Evolutionary conservation across 352 stramenopile species (phyloP).

Genomic region (Blastocystis sp.): DNA sequence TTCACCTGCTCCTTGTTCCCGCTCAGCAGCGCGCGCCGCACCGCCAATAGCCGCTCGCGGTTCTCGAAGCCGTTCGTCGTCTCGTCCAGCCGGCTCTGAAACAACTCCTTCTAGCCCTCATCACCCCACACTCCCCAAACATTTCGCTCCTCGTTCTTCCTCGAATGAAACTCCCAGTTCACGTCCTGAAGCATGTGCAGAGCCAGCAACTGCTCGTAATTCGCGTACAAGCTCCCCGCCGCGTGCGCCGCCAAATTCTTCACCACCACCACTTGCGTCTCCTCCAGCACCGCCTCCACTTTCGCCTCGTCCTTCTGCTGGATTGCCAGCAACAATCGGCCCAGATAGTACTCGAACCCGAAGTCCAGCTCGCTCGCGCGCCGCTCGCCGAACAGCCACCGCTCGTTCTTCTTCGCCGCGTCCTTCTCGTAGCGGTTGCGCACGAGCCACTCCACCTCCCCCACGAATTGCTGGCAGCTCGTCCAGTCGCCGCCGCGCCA

Average conservation of each 20-base stretch:
- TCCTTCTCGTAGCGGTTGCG: conserved; percentile 12
- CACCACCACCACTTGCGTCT: neutral
- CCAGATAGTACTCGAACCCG: conserved; percentile 55
- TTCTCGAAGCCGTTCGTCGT: conserved; percentile 17
- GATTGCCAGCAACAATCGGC: conserved; percentile 23
- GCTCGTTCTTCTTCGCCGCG: neutral
- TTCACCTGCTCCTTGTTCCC: neutral
- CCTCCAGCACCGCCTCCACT: neutral
- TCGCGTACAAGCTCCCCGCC: conserved; percentile 6
- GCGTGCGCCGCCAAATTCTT: neutral
- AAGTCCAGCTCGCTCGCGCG: neutral
- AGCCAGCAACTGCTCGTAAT: conserved; percentile 5
- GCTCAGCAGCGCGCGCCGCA: neutral
- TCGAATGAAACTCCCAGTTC: neutral
- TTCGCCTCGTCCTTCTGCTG: neutral
- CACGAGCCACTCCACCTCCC: conserved; percentile 46
- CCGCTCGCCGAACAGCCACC: neutral
- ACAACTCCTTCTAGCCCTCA: conserved; percentile 27
- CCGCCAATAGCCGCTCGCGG: conserved; percentile 30
- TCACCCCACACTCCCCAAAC: neutral
- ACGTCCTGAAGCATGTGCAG: conserved; percentile 47
- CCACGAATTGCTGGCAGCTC: neutral
- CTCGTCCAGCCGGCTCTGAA: neutral
- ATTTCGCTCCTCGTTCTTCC: neutral
- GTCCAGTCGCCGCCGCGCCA: conserved; percentile 7